phyloP scores from a whole-genome alignment of 2,329 filamentous ascomycete species.

The Fusarium sp. region DNA sequence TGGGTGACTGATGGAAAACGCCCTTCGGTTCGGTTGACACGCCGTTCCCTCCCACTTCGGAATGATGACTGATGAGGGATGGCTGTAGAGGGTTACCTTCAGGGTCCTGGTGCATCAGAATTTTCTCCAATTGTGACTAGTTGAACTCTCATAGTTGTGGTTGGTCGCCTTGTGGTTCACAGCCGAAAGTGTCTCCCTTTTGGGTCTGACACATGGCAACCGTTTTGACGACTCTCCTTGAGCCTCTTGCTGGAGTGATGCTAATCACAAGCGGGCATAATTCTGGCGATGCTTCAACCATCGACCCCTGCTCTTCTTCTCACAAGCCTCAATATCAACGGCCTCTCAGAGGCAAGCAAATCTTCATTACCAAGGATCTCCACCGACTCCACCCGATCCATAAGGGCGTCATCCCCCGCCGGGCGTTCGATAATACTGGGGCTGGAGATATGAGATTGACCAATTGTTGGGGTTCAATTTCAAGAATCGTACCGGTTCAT shows the following conservation, averaged over 20 bases:
- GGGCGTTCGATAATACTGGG: slow-evolving; percentile 17
- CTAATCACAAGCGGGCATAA: slow-evolving; percentile 10
- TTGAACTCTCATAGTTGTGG: slow-evolving; percentile 31
- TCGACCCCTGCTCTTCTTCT: slow-evolving; percentile 21
- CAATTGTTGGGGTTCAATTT: slow-evolving; percentile 43
- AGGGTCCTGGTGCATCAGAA: slow-evolving; percentile 32
- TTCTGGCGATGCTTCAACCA: slow-evolving; percentile 5
- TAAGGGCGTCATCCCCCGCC: slow-evolving; percentile 38
- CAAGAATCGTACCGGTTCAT: slow-evolving; percentile 28
- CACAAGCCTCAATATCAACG: slow-evolving; percentile 7
- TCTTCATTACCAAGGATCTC: slow-evolving; percentile 43
- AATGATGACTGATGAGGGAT: slow-evolving; percentile 6
- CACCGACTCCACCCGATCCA: slow-evolving; percentile 38
- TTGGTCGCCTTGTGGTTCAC: slow-evolving; percentile 25
- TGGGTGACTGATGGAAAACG: no score
- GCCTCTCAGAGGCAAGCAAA: slow-evolving; percentile 43
- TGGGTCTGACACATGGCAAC: slow-evolving; percentile 20
- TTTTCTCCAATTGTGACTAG: slow-evolving; percentile 34
- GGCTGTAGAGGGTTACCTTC: slow-evolving; percentile 14
- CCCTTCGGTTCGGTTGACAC: slow-evolving; percentile 11
- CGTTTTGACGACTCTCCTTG: slow-evolving; percentile 15
- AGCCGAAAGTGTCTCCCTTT: slow-evolving; percentile 16
- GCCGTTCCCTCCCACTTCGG: slow-evolving; percentile 1
- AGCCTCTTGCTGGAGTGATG: slow-evolving; percentile 16
- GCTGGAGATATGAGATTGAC: slow-evolving; percentile 16